Percentiles rank a stretch among this genome's conserved stretches.
Conservation (phyloP, 2,329 filamentous ascomycete genomes). For the Diaporthe humulicola region DNA sequence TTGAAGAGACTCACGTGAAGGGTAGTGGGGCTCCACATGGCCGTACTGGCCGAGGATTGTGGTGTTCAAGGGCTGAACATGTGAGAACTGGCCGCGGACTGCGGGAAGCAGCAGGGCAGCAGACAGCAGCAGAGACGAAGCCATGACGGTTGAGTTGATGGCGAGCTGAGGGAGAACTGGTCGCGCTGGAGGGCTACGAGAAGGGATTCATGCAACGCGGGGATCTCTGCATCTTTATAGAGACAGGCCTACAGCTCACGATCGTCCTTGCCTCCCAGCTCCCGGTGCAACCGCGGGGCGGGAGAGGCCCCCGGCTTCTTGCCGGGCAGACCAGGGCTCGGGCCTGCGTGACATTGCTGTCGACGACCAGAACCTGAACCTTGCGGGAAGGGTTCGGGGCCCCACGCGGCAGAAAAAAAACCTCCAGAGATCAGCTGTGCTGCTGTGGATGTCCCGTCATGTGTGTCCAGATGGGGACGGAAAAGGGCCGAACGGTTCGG, state of each 20-base stretch:
- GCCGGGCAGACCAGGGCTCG: not conserved
- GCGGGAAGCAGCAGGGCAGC: slow-evolving; percentile 36
- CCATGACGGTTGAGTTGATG: slow-evolving; percentile 28
- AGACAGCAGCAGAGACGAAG: slow-evolving; percentile 33
- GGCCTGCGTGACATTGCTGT: slow-evolving; percentile 9
- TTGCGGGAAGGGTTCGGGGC: not conserved
- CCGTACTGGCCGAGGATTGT: slow-evolving; percentile 56
- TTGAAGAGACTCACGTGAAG: slow-evolving; percentile 51
- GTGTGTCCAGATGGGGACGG: slow-evolving; percentile 16
- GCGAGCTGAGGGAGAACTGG: slow-evolving; percentile 19
- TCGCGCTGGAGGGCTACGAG: slow-evolving; percentile 23
- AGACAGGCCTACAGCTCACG: not conserved
- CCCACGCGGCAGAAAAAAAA: slow-evolving; percentile 22
- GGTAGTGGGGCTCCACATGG: slow-evolving; percentile 52
- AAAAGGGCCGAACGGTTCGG: slow-evolving; percentile 19
- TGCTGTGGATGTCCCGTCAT: slow-evolving; percentile 15
- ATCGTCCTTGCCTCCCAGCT: not conserved
- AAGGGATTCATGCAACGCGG: not conserved
- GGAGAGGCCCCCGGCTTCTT: not conserved
- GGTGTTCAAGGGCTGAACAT: slow-evolving; percentile 57
- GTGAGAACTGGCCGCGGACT: slow-evolving; percentile 49
- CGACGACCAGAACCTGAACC: not conserved
- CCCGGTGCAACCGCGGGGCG: not conserved
- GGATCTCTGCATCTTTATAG: slow-evolving; percentile 8
- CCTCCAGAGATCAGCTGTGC: slow-evolving; percentile 26